Evolutionary conservation across 2,329 filamentous ascomycete genomes (phyloP).

Genomic region (Curvularia lunata): DNA sequence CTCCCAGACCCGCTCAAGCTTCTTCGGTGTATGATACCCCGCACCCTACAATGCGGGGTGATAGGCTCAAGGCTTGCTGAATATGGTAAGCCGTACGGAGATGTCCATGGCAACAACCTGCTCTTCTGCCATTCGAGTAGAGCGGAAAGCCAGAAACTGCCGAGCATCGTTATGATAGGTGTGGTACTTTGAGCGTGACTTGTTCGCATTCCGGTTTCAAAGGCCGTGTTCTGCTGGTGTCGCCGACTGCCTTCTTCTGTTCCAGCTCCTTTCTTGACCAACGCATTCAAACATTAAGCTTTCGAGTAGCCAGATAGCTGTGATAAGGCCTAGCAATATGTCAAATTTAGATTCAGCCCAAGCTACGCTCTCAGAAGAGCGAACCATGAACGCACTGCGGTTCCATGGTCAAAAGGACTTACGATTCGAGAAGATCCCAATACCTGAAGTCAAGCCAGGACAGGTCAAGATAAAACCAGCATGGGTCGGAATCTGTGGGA

Average conservation of each 20-base stretch:
- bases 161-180: conserved; percentile 1
- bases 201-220: background rate
- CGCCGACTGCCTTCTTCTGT: background rate
- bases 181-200: conserved; percentile 1
- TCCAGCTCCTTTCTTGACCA: conserved; percentile 5
- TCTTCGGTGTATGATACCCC: conserved; percentile 20
- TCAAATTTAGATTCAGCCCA: conserved; percentile 18
- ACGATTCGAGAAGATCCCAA: conserved; percentile 52
- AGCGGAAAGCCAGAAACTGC: conserved; percentile 4
- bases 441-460: conserved; percentile 49
- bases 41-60: conserved; percentile 30
- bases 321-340: background rate
- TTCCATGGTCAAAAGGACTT: conserved; percentile 55
- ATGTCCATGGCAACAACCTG: conserved; percentile 15
- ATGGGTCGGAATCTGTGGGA: conserved; percentile 54
- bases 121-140: conserved; percentile 12
- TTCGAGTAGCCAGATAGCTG: background rate
- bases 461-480: conserved; percentile 53
- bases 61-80: conserved; percentile 27
- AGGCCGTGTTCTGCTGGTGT: background rate
- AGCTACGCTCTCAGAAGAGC: conserved; percentile 23
- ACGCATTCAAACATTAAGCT: background rate
- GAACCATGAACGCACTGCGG: conserved; percentile 55
- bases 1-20: background rate
- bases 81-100: conserved; percentile 28